These are phyloP conservation scores for Hyaloscypha variabilis DNA, from an alignment of 495 filamentous ascomycete genomes.

Conservation along the genomic window DNA sequence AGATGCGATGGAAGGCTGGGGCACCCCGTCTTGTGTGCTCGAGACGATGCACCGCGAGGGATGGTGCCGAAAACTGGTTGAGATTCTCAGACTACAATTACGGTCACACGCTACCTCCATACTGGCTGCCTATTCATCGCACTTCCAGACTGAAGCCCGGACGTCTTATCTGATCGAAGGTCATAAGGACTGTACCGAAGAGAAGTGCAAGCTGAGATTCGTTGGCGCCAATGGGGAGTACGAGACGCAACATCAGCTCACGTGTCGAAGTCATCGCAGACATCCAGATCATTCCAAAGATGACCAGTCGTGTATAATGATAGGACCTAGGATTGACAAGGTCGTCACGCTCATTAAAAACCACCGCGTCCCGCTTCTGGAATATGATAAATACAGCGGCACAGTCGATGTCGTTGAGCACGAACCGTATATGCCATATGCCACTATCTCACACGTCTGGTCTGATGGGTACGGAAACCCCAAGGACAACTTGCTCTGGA, in stretches of 20 bases:
- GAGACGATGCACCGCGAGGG: background rate
- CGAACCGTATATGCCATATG: background rate
- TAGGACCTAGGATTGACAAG: background rate
- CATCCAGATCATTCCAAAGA: background rate
- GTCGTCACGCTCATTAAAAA: background rate
- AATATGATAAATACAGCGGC: background rate
- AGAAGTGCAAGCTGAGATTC: background rate
- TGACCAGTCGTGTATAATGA: background rate
- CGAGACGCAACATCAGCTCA: background rate
- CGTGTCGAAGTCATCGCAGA: background rate
- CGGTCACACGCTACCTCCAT: constrained; percentile 1
- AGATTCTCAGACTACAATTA: constrained; percentile 1
- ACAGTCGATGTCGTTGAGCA: background rate
- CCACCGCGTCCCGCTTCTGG: background rate
- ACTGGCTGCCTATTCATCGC: background rate
- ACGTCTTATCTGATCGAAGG: background rate
- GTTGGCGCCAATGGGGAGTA: background rate
- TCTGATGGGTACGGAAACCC: constrained; percentile 12
- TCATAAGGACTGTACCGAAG: background rate
- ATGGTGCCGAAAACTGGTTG: constrained; percentile 6
- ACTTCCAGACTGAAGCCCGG: background rate
- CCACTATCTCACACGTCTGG: constrained; percentile 15
- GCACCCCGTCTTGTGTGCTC: background rate
- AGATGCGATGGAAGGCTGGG: constrained; percentile 12
- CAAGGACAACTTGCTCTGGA: background rate